A percentile compares a stretch with the other conserved stretches of the same genome.
Conservation (phyloP, 805 yeast species). For the Brettanomyces nanus region DNA sequence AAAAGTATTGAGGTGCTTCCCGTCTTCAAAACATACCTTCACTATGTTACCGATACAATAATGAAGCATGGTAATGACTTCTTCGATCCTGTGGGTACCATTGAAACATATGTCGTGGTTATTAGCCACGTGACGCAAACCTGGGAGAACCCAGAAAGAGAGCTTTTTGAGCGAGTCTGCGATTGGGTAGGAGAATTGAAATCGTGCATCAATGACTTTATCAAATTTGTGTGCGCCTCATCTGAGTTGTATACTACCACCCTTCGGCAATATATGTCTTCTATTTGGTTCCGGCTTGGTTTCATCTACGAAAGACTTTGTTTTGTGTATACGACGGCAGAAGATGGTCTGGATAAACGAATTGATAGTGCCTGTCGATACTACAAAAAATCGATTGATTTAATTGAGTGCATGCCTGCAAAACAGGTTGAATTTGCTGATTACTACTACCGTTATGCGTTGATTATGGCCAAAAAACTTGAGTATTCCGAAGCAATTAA, state of each 20-base stretch:
- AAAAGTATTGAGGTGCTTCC: conserved; percentile 20
- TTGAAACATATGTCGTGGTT: conserved; percentile 16
- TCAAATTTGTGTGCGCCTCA: conserved; percentile 5
- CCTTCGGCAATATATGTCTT: conserved; percentile 16
- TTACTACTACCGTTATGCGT: conserved; percentile 38
- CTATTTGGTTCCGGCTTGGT: conserved; percentile 18
- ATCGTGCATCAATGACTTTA: conserved; percentile 7
- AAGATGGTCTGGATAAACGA: conserved; percentile 8
- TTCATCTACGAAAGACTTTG: conserved; percentile 15
- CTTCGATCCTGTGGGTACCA: conserved; percentile 28
- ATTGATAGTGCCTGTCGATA: conserved; percentile 4
- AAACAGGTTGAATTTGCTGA: conserved; percentile 12
- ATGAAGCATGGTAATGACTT: conserved; percentile 27
- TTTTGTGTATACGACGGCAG: conserved; percentile 7
- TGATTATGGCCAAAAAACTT: conserved; percentile 36
- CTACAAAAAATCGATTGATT: conserved; percentile 9
- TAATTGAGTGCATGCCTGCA: conserved; percentile 9
- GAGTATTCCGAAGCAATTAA: conserved; percentile 35
- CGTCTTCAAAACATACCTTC: conserved; percentile 32
- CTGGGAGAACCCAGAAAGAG: conserved; percentile 4
- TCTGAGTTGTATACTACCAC: conserved; percentile 14
- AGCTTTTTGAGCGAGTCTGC: conserved; percentile 11
- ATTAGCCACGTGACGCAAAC: conserved; percentile 10
- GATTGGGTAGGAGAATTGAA: conserved; percentile 13
- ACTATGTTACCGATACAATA: conserved; percentile 31